Conservation (phyloP, 2,329 filamentous ascomycete genomes). For the Thermoascus crustaceus region DNA sequence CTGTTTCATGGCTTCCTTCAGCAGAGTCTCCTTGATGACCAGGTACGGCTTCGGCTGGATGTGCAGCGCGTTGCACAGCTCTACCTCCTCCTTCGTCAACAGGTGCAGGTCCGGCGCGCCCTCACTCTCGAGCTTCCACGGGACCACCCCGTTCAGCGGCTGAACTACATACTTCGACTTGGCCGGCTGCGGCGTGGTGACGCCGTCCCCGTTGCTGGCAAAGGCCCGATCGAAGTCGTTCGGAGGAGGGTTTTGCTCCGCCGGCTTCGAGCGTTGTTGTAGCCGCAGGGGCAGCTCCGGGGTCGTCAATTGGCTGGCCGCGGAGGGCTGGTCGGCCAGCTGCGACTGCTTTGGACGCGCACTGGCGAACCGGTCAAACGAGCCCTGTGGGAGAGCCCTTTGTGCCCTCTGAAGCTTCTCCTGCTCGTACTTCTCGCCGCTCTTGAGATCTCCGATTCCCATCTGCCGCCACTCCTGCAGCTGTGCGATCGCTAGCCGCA, state of each 20-base stretch:
- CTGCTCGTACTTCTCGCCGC: slow-evolving; percentile 84
- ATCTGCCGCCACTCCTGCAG: slow-evolving; percentile 88
- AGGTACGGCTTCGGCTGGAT: slow-evolving; percentile 91
- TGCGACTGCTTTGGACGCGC: slow-evolving; percentile 60
- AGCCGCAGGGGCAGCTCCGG: slow-evolving; percentile 65
- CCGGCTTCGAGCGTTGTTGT: slow-evolving; percentile 31
- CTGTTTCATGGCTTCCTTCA: slow-evolving; percentile 82
- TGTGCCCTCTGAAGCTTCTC: slow-evolving; percentile 75
- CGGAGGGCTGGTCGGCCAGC: slow-evolving; percentile 63
- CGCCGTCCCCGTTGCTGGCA: slow-evolving; percentile 40
- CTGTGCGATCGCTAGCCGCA: slow-evolving; percentile 81
- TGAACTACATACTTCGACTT: slow-evolving; percentile 48
- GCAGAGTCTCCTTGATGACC: slow-evolving; percentile 85
- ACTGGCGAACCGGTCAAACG: slow-evolving; percentile 75
- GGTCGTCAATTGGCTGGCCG: slow-evolving; percentile 67
- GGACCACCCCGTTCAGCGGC: slow-evolving; percentile 37
- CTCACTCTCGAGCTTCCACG: slow-evolving; percentile 62
- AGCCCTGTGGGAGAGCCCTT: slow-evolving; percentile 58
- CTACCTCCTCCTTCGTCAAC: slow-evolving; percentile 71
- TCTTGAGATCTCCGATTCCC: slow-evolving; percentile 73
- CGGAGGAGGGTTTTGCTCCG: slow-evolving; percentile 28
- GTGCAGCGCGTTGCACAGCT: slow-evolving; percentile 75
- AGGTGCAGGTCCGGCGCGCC: slow-evolving; percentile 73
- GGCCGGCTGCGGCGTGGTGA: slow-evolving; percentile 29
- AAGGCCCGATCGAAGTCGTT: slow-evolving; percentile 49